Evolutionary conservation across 2,329 filamentous ascomycete genomes (phyloP).

Genomic region (Colletotrichum higginsianum): DNA sequence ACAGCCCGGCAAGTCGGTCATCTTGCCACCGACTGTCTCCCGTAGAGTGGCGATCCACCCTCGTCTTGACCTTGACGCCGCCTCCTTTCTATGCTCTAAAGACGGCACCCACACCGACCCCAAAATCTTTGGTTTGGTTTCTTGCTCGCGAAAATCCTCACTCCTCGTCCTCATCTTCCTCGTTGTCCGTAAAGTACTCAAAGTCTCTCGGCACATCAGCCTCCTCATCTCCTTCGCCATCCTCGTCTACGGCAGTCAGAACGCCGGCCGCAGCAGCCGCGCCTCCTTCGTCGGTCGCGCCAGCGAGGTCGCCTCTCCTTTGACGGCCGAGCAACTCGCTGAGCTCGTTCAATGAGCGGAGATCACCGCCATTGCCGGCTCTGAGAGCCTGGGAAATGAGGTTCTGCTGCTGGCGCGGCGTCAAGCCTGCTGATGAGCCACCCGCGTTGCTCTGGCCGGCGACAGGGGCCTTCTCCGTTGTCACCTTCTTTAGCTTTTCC

Average conservation of each 20-base stretch:
- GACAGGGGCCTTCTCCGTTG: constrained; percentile 73
- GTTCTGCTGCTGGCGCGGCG: constrained; percentile 48
- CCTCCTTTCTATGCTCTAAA: constrained; percentile 37
- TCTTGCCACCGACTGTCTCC: constrained; percentile 11
- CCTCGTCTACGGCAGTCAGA: constrained; percentile 89
- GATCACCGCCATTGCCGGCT: constrained; percentile 45
- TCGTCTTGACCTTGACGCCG: not conserved
- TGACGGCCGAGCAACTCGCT: constrained; percentile 58
- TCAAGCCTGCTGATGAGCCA: constrained; percentile 51
- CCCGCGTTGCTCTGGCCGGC: constrained; percentile 56
- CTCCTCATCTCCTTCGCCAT: constrained; percentile 81
- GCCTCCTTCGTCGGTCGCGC: constrained; percentile 67
- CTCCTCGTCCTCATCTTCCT: constrained; percentile 62
- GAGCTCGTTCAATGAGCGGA: constrained; percentile 57
- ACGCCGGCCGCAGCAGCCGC: constrained; percentile 84
- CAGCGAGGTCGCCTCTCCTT: constrained; percentile 44
- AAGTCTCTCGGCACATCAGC: constrained; percentile 80
- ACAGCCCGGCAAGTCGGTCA: constrained; percentile 21
- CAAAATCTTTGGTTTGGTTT: constrained; percentile 15
- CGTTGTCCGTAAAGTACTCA: constrained; percentile 82
- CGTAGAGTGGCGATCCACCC: constrained; percentile 7
- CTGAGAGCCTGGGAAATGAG: constrained; percentile 48
- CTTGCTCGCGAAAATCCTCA: constrained; percentile 6
- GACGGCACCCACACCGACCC: constrained; percentile 1
- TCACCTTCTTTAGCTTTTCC: constrained; percentile 90